Base-by-base conservation (phyloP, 805 yeast species). In the Cyberlindnera veronae region DNA sequence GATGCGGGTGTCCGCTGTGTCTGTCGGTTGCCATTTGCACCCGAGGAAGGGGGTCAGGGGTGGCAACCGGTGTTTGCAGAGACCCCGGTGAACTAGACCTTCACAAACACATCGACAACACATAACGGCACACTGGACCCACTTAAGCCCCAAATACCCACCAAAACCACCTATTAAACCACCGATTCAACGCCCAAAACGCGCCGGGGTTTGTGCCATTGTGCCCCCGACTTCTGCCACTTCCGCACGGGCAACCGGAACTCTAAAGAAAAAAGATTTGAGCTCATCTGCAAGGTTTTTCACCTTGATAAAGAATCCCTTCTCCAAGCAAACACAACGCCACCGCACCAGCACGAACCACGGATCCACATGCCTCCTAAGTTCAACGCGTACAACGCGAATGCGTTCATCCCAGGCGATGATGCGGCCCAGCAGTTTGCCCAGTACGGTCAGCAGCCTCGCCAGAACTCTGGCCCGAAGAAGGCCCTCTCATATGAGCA, bases 341-440 rank as follows among this genome's bases (percentile, higher is more conserved):
- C 20, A 12, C 26, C 4, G 17, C 6, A 21, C 11, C 28, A 5
- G 7, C 14, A 20, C 24, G 9, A 21, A 10, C 30, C 20, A 14
- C 20, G n/a, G n/a, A n/a, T 17, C 13, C 7, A 21, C 20, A 54
- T 64, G 69, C 72, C 72, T 43, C 72, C 72, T 30, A 68, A 64
- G 49, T 67, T 62, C 51, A 68, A 67, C 49, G 54, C 62, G 1
- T 39, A 36, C 17, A 60, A 51, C 41, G 62, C 70, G 2, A 55
- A 49, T 9, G 26, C 64, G 16, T 62, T 62, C 41, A 44, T 35
- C 21, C 69, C 71, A 6, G 49, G 48, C 17, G 62, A 51, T 13
- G 50, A 34, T n/a, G n/a, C n/a, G n/a, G n/a, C n/a, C n/a, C 44
- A 32, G 17, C 34, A 36, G 26, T 39, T 35, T 17, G 38, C 38